These are phyloP conservation scores for Leptographium galeiforme DNA, from an alignment of 2,329 filamentous ascomycete species.

Conservation along the genomic window DNA sequence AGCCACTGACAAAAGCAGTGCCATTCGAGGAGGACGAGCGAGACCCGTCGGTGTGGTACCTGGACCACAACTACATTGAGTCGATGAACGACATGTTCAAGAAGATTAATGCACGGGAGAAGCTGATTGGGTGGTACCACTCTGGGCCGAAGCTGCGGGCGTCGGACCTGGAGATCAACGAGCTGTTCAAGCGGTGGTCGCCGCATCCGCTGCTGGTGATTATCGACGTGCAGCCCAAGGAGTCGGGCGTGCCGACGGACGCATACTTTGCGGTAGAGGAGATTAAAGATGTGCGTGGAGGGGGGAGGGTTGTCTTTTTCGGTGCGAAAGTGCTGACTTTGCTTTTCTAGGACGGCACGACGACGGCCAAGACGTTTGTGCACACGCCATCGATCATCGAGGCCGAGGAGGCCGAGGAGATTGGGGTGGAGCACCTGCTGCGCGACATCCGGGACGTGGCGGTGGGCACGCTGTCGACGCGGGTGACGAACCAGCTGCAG, in stretches of 20 bases:
- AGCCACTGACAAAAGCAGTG: conserved; percentile 28
- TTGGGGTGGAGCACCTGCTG: conserved; percentile 93
- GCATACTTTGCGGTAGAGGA: conserved; percentile 99
- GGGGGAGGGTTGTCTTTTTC: no score
- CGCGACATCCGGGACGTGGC: conserved; percentile 97
- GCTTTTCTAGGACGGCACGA: conserved; percentile 70
- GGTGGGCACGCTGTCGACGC: conserved; percentile 88
- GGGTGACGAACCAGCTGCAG: conserved; percentile 94
- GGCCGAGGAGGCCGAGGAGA: conserved; percentile 97
- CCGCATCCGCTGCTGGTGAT: conserved; percentile 94
- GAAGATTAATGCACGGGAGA: conserved; percentile 97
- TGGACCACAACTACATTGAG: conserved; percentile 99
- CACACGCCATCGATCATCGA: conserved; percentile 98
- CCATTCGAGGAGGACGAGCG: conserved; percentile 99
- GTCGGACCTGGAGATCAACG: conserved; percentile 97
- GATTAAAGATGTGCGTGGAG: conserved; percentile 79
- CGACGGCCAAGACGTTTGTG: conserved; percentile 92
- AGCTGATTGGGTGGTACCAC: conserved; percentile 99
- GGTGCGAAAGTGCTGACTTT: not conserved
- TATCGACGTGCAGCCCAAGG: conserved; percentile 95
- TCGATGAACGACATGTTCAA: conserved; percentile 99
- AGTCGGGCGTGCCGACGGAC: conserved; percentile 93
- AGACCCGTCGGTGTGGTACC: conserved; percentile 96
- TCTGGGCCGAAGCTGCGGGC: conserved; percentile 93
- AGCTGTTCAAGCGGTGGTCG: conserved; percentile 98